Evolutionary conservation across 2,329 filamentous ascomycete species (phyloP), one percentile per base, ranked within the genome.

Genomic region (Onygena corvina): DNA sequence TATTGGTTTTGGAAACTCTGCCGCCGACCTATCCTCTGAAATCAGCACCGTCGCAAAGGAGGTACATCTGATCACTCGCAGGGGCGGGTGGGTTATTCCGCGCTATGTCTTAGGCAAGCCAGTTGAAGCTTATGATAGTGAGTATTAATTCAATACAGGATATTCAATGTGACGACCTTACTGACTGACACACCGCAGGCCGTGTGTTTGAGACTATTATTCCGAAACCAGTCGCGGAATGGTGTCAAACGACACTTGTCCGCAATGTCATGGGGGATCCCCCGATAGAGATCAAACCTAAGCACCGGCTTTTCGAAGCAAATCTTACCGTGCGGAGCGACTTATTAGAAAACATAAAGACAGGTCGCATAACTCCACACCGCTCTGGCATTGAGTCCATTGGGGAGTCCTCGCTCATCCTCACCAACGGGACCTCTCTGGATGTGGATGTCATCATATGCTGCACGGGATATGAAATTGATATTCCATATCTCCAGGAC

Each of bases 1-100:
- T 23, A 59, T 69, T 35, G 65, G 66, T 1, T 52, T 68, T 34
- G 67, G 66, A 4, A 64, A 61, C 27, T 65, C 62, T 3, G 67
- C 66, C 3, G 60, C 65, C n/a, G 67, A 71, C 56, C 57, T 69
- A 25, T 61, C 62, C 21, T 64, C 60, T 45, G 67, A 70, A 47
- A 56, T 69, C 46, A 63, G 60, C 1, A 55, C 60, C 1, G 57
- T 59, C 1, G 63, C 63, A 12, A 57, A 54, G n/a, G 59, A 64
- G 48, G 58, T 66, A 30, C 65, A 67, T 50, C 47, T 70, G 31
- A 57, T 69, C 34, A 66, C 64, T 25, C 59, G 63, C 7, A 60
- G 65, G 21, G 67, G 67, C 31, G 62, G 61, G 1, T 70, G 65
- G 64, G 54, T 69, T 18, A 54, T 68, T 9, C 66, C 67, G 16